These are phyloP conservation scores for Pseudogymnoascus sp. DNA, from an alignment of 2,329 filamentous ascomycete species.

Conservation along the genomic window DNA sequence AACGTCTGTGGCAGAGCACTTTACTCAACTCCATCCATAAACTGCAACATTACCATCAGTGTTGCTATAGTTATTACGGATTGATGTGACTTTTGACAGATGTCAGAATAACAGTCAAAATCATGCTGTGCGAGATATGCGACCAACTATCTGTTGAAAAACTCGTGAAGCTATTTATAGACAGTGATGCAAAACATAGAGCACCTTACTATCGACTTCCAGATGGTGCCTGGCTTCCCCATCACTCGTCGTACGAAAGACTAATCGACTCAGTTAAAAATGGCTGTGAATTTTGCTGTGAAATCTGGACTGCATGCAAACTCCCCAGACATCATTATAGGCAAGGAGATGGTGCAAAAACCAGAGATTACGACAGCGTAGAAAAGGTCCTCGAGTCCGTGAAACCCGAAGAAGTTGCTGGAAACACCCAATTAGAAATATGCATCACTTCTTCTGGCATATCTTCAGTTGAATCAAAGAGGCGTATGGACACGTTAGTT, in stretches of 20 bases:
- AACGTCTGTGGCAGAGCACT: neutral
- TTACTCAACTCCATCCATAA: neutral
- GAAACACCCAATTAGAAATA: neutral
- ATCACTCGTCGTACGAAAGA: neutral
- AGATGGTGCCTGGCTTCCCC: neutral
- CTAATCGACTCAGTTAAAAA: neutral
- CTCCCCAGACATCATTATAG: neutral
- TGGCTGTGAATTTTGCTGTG: neutral
- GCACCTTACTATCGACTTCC: neutral
- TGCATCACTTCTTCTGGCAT: neutral
- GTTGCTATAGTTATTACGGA: neutral
- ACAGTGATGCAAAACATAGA: neutral
- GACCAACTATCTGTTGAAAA: neutral
- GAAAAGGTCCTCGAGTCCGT: neutral
- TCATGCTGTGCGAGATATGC: conserved; percentile 1
- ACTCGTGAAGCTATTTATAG: neutral
- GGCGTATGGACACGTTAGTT: neutral
- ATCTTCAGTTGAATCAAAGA: neutral
- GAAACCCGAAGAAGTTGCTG: neutral
- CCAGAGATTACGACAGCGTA: neutral
- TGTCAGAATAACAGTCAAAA: neutral
- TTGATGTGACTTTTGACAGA: neutral
- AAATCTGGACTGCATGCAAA: neutral
- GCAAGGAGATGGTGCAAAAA: neutral
- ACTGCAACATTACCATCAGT: neutral